Base-by-base conservation (phyloP, 2,329 filamentous ascomycete genomes). In the Xylariaceae sp. region DNA sequence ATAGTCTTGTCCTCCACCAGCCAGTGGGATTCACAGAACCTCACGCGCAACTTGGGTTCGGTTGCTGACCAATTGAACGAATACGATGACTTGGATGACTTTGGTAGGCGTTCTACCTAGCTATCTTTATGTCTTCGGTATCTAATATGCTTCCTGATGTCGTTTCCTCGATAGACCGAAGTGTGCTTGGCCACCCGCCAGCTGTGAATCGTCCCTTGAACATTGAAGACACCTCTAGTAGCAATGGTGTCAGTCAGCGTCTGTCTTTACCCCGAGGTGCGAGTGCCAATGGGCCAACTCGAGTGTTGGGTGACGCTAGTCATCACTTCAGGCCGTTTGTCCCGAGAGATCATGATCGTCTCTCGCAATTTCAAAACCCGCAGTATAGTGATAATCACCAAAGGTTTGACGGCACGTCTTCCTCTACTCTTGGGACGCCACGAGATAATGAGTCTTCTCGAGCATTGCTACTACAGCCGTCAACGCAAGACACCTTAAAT, bases 271-370 rank as follows among this genome's bases (percentile, higher is more conserved):
- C 68, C 4, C 51, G 60, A 11, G 54, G 48, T 48, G 48, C 58
- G 9, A 53, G 51, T 23, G 53, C 57, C 15, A 61, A 50, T 45
- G 61, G 62, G 17, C 63, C 61, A 48, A 56, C 53, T 47, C 69
- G 69, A 17, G 63, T 72, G 4, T 23, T 72, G 6, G 67, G 67
- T 17, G 71, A 72, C 64, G 70, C 71, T 11, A 72, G 70, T 35
- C 70, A 69, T 58, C 67, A 73, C 56, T 73, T 72, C 51, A 64
- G 65, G 30, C 62, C 66, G 3, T 66, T 66, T 37, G 11, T 58
- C 13, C 41, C 53, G 0, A 67, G 58, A 18, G 62, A 65, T 17
- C 56, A 58, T 13, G 59, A 64, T 3, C 53, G 62, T 49, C 59
- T 17, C 15, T 64, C 69, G 2, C 63, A 63, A 9, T 68, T 69